phyloP scores from a whole-genome alignment of 805 yeast genomes.

The Myxozyma lipomycoides region DNA sequence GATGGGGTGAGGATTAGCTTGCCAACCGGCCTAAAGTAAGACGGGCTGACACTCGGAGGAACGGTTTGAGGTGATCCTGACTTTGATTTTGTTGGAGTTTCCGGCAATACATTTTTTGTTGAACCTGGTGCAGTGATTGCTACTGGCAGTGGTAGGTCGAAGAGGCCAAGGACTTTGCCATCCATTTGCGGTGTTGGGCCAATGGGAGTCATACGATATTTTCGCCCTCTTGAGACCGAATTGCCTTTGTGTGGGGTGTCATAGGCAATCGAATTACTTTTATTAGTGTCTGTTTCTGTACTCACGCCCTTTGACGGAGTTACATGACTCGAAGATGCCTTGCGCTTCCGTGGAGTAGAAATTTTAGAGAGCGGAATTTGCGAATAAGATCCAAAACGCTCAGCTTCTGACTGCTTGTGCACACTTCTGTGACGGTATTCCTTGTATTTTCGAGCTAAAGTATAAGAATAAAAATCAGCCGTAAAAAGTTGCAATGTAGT shows the following conservation, averaged over 20 bases:
- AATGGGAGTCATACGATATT: slow-evolving; percentile 6
- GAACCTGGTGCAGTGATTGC: not conserved
- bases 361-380: not conserved
- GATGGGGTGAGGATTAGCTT: slow-evolving; percentile 20
- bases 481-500: slow-evolving; percentile 7
- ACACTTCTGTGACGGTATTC: slow-evolving; percentile 5
- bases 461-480: not conserved
- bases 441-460: slow-evolving; percentile 21
- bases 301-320: not conserved
- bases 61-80: not conserved
- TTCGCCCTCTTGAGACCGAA: slow-evolving; percentile 1
- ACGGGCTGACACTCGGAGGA: slow-evolving; percentile 14
- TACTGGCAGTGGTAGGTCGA: slow-evolving; percentile 16
- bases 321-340: not conserved
- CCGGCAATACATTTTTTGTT: not conserved
- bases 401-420: not conserved
- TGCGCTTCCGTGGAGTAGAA: not conserved
- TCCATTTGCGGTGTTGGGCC: slow-evolving; percentile 31
- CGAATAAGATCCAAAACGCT: not conserved
- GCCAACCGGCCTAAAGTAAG: slow-evolving; percentile 13
- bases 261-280: not conserved
- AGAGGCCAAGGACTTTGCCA: slow-evolving; percentile 27
- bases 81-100: slow-evolving; percentile 8
- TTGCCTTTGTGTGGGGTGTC: slow-evolving; percentile 15
- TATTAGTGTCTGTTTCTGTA: not conserved